Conservation (phyloP, 2,329 filamentous ascomycete genomes). For the Niveomyces coronatus region DNA sequence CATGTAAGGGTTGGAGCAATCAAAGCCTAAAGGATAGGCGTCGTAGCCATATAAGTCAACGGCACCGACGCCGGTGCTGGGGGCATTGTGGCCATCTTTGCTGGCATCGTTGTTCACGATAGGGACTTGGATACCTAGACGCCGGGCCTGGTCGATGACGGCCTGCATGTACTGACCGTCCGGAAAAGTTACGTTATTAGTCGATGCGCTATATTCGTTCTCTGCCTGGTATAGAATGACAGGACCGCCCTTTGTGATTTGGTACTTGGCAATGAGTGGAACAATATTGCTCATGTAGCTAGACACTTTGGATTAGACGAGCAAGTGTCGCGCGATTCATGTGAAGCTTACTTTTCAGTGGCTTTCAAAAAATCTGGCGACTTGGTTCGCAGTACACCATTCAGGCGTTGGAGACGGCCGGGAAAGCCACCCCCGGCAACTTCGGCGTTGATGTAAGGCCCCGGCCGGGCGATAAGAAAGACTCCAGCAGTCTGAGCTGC, state of each 20-base stretch:
- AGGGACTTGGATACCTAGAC: constrained; percentile 57
- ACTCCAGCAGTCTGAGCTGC: constrained; percentile 57
- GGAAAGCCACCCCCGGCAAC: constrained; percentile 60
- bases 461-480: constrained; percentile 56
- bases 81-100: constrained; percentile 18
- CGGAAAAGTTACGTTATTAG: constrained; percentile 39
- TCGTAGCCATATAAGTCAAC: constrained; percentile 40
- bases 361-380: constrained; percentile 47
- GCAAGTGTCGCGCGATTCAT: no score
- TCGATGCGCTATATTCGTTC: constrained; percentile 45
- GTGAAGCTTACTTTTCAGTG: constrained; percentile 51
- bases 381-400: constrained; percentile 46
- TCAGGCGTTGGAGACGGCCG: constrained; percentile 57
- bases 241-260: constrained; percentile 66
- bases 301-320: background rate
- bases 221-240: constrained; percentile 63
- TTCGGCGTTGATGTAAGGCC: constrained; percentile 64
- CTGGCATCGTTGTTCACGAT: constrained; percentile 59
- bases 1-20: constrained; percentile 31
- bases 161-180: constrained; percentile 56
- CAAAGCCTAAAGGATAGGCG: constrained; percentile 30
- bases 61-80: constrained; percentile 11
- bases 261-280: constrained; percentile 51
- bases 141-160: constrained; percentile 51
- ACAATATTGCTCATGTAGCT: constrained; percentile 49